phyloP scores from a whole-genome alignment of 164 flowering plant species.

The Umbellularia californica region DNA sequence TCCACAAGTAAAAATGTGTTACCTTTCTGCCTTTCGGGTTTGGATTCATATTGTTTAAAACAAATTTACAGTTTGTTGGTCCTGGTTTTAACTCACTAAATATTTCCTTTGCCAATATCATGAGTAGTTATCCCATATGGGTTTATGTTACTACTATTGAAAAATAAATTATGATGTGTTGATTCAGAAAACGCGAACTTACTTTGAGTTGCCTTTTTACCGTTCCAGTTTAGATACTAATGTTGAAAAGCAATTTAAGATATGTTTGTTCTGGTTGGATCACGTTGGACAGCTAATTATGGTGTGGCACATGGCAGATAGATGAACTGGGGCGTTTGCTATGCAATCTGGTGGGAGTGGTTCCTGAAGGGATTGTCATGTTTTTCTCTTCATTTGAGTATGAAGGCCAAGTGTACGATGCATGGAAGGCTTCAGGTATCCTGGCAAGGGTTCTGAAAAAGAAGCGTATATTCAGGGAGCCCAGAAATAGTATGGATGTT shows the following conservation, averaged over 20 bases:
- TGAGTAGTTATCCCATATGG: no score
- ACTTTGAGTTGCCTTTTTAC: neutral
- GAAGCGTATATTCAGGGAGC: conserved; percentile 81
- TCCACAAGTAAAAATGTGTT: no score
- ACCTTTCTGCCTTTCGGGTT: no score
- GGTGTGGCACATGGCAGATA: conserved; percentile 43
- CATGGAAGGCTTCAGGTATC: conserved; percentile 78
- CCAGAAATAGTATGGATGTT: conserved; percentile 63
- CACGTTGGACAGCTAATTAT: conserved; percentile 13
- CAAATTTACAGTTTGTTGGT: no score
- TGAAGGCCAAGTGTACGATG: conserved; percentile 61
- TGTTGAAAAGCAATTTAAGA: neutral
- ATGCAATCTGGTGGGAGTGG: conserved; percentile 71
- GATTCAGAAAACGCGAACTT: neutral
- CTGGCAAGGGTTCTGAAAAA: conserved; percentile 76
- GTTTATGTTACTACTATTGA: no score
- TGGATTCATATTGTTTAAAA: no score
- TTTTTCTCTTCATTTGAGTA: conserved; percentile 97
- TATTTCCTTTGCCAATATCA: no score
- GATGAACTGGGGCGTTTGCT: conserved; percentile 83
- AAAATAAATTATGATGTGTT: no score
- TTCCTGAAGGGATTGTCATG: conserved; percentile 89
- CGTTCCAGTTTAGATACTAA: neutral
- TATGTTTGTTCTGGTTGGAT: neutral
- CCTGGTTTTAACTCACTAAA: no score